Evolutionary conservation across 164 flowering plant species (phyloP).

Genomic region (Nymphaea thermarum): DNA sequence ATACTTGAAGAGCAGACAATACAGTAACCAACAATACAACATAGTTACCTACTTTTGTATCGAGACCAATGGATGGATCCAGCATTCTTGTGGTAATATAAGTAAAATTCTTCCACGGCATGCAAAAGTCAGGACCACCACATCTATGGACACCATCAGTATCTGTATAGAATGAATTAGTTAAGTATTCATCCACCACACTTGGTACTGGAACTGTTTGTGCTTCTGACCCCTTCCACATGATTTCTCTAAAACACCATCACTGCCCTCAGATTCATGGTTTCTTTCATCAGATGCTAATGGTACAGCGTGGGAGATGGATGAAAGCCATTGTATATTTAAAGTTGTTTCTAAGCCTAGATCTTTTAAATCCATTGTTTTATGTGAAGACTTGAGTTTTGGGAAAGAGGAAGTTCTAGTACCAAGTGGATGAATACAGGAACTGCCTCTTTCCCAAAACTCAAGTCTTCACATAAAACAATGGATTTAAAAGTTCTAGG

Average conservation of each 20-base stretch:
- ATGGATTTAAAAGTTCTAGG: slow-evolving; percentile 17
- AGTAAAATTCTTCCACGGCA: slow-evolving; percentile 87
- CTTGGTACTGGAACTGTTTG: slow-evolving; percentile 17
- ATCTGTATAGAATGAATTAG: slow-evolving; percentile 23
- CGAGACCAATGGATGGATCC: slow-evolving; percentile 42
- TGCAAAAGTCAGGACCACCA: slow-evolving; percentile 15
- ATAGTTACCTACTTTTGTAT: slow-evolving; percentile 36
- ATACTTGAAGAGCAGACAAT: background rate
- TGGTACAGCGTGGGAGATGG: slow-evolving; percentile 43
- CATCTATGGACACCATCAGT: slow-evolving; percentile 19
- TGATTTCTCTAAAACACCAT: slow-evolving; percentile 5
- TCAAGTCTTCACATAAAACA: slow-evolving; percentile 69
- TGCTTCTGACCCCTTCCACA: slow-evolving; percentile 15
- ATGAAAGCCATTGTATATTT: slow-evolving; percentile 68
- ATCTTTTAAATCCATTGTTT: slow-evolving; percentile 22
- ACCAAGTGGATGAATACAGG: slow-evolving; percentile 18
- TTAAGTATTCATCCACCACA: slow-evolving; percentile 49
- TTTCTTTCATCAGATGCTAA: slow-evolving; percentile 1
- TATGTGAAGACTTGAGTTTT: slow-evolving; percentile 81
- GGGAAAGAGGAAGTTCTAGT: slow-evolving; percentile 63
- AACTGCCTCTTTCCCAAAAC: slow-evolving; percentile 71
- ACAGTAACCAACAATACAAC: background rate
- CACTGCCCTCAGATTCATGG: background rate
- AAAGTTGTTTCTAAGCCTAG: slow-evolving; percentile 21
- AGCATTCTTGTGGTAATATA: slow-evolving; percentile 56